Percentiles rank a stretch among this genome's conserved stretches.
Evolutionary conservation across 1,284 basidiomycete genomes (phyloP).

Genomic region (Athelia psychrophila): DNA sequence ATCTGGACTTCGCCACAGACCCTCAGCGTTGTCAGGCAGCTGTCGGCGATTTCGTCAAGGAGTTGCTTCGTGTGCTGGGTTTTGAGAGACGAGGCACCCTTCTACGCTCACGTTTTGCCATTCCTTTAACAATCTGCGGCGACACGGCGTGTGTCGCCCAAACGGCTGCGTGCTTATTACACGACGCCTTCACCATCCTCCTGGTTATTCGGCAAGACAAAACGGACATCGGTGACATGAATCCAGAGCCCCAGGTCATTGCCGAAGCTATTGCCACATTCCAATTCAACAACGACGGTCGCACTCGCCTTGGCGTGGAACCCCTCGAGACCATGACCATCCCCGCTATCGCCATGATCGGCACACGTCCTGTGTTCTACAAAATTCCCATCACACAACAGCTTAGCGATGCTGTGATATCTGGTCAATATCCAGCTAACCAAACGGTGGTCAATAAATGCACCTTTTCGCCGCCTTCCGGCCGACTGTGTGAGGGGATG

Average conservation of each 20-base stretch:
- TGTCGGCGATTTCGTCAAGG: conserved; percentile 20
- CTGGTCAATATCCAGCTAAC: conserved; percentile 7
- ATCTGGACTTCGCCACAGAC: conserved; percentile 18
- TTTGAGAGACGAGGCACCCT: conserved; percentile 14
- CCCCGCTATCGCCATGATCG: conserved; percentile 22
- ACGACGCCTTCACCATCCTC: conserved; percentile 16
- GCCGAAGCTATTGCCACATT: conserved; percentile 26
- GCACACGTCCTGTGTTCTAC: conserved; percentile 23
- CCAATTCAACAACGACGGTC: conserved; percentile 21
- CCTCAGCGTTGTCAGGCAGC: conserved; percentile 13
- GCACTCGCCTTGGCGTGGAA: conserved; percentile 8
- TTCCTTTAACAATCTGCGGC: conserved; percentile 23
- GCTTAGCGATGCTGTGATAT: conserved; percentile 14
- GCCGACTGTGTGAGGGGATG: neutral
- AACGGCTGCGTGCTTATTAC: conserved; percentile 23
- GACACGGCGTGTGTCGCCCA: conserved; percentile 9
- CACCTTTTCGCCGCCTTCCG: neutral
- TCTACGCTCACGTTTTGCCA: conserved; percentile 16
- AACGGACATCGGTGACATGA: neutral
- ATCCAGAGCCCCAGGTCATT: conserved; percentile 24
- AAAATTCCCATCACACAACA: conserved; percentile 16
- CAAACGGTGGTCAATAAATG: neutral
- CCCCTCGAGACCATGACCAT: conserved; percentile 17
- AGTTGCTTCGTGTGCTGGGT: conserved; percentile 20
- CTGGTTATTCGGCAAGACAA: conserved; percentile 22